These are phyloP conservation scores for Fusarium euwallaceae DNA, from an alignment of 2,329 filamentous ascomycete species.

Conservation along the genomic window DNA sequence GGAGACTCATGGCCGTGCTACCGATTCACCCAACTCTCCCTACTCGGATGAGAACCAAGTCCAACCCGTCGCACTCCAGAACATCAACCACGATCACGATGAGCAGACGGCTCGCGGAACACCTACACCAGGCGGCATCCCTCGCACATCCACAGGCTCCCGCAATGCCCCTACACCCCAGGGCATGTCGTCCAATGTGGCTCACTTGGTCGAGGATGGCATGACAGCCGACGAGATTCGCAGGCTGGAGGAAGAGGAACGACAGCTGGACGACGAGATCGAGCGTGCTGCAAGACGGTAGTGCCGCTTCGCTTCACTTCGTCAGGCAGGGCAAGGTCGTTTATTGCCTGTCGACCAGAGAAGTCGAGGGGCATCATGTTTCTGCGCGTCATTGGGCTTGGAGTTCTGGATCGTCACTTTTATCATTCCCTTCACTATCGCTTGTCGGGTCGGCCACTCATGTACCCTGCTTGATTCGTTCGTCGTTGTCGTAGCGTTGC, in stretches of 20 bases:
- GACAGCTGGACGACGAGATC: conserved; percentile 69
- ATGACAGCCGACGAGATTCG: conserved; percentile 71
- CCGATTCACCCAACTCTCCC: conserved; percentile 57
- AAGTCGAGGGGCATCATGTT: conserved; percentile 20
- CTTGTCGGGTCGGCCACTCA: conserved; percentile 18
- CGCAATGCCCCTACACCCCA: conserved; percentile 46
- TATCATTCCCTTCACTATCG: conserved; percentile 23
- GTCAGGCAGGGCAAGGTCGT: conserved; percentile 13
- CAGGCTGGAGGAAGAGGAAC: conserved; percentile 69
- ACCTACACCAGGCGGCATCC: conserved; percentile 17
- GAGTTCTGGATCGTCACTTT: conserved; percentile 41
- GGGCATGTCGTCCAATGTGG: conserved; percentile 56
- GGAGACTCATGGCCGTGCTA: conserved; percentile 55
- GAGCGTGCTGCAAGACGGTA: conserved; percentile 56
- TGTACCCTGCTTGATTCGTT: conserved; percentile 32
- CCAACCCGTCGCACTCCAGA: conserved; percentile 44
- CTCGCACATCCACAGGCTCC: conserved; percentile 37
- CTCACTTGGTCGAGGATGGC: conserved; percentile 70
- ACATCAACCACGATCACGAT: conserved; percentile 13
- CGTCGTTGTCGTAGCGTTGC: conserved; percentile 21
- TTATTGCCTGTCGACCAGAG: conserved; percentile 9
- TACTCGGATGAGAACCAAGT: conserved; percentile 57
- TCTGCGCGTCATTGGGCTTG: conserved; percentile 36
- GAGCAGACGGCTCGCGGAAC: conserved; percentile 7
- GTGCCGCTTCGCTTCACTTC: conserved; percentile 15